Conservation (phyloP, 306 rosid genomes). For the Ormosia semicastrata region DNA sequence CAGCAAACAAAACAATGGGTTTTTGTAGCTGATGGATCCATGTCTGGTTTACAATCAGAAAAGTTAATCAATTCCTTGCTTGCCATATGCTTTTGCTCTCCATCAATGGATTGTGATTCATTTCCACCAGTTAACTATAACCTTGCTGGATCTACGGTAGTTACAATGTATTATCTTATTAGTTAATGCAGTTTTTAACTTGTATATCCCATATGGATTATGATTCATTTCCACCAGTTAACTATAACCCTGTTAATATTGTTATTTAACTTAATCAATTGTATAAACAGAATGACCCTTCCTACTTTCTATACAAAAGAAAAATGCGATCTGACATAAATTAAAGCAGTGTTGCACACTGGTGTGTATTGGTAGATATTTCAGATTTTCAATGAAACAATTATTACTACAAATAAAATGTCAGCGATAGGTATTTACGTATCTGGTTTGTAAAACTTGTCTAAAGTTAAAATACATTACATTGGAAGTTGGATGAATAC, state of each 20-base stretch:
- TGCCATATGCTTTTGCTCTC: conserved; percentile 82
- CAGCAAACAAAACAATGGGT: conserved; percentile 84
- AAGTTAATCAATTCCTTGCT: conserved; percentile 52
- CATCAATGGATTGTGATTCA: conserved; percentile 47
- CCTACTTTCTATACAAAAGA: background rate
- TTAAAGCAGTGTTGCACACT: background rate
- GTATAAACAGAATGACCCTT: background rate
- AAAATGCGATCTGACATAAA: background rate
- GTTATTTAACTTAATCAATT: background rate
- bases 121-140: conserved; percentile 60
- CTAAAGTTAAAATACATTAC: background rate
- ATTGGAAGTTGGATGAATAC: conserved; percentile 1
- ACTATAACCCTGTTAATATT: background rate
- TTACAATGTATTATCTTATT: conserved; percentile 9
- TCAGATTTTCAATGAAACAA: background rate
- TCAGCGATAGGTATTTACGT: background rate
- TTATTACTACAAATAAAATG: background rate
- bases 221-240: conserved; percentile 12
- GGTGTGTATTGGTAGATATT: background rate
- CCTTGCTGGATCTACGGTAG: conserved; percentile 76
- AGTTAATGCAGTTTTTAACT: background rate
- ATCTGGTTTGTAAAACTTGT: background rate
- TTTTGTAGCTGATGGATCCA: conserved; percentile 81
- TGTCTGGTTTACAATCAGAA: conserved; percentile 44
- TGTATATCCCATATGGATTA: background rate